phyloP scores from a whole-genome alignment of 1,139 yeast species.

The Scheffersomyces lignicola region DNA sequence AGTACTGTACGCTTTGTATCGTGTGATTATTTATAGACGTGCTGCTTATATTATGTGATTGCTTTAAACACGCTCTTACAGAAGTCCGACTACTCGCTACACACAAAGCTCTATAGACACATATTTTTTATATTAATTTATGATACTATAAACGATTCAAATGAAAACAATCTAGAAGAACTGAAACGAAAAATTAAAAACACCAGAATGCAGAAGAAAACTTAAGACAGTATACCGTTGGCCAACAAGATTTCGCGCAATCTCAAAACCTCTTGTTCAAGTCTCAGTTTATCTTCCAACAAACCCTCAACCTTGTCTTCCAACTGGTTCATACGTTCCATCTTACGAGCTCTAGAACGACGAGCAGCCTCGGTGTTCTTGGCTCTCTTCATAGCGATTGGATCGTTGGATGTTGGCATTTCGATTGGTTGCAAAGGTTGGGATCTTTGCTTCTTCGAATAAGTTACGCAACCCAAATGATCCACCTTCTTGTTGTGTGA shows the following conservation, averaged over 20 bases:
- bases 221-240: slow-evolving; percentile 24
- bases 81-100: no score
- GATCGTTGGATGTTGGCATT: slow-evolving; percentile 54
- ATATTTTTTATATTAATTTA: neutral
- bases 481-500: slow-evolving; percentile 39
- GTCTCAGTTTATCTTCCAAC: slow-evolving; percentile 50
- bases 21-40: no score
- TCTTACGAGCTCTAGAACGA: slow-evolving; percentile 89
- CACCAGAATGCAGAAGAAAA: slow-evolving; percentile 1
- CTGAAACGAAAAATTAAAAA: neutral
- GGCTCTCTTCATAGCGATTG: slow-evolving; percentile 79
- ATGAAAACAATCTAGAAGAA: no score
- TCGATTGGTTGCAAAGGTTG: slow-evolving; percentile 68
- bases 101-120: neutral
- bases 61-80: no score
- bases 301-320: slow-evolving; percentile 75
- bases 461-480: slow-evolving; percentile 62
- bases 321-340: slow-evolving; percentile 82
- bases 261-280: slow-evolving; percentile 60
- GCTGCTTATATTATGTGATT: no score
- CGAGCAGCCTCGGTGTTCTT: slow-evolving; percentile 97
- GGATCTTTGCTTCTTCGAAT: slow-evolving; percentile 61
- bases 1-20: no score
- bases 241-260: slow-evolving; percentile 47
- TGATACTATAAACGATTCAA: neutral